These are phyloP conservation scores for Aspergillus cavernicola DNA, from an alignment of 495 filamentous ascomycete genomes.

Conservation along the genomic window DNA sequence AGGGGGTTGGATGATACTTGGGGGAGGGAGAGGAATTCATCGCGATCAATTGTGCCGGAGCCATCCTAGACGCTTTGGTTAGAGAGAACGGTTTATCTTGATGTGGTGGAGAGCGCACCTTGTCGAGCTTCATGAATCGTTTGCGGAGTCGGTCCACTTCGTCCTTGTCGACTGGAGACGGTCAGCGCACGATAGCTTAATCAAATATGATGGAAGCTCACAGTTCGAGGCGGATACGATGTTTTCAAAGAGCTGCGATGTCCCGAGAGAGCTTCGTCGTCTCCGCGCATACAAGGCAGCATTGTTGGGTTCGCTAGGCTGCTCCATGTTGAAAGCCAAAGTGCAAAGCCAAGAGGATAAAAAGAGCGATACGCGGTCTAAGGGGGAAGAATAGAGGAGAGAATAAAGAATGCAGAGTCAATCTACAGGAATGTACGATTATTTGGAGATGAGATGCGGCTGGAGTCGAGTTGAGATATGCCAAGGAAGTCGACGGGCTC, in stretches of 20 bases:
- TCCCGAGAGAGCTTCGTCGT: conserved; percentile 64
- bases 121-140: conserved; percentile 98
- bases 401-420: neutral
- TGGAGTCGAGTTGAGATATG: conserved; percentile 13
- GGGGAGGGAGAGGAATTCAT: conserved; percentile 94
- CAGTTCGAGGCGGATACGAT: conserved; percentile 97
- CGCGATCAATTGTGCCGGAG: conserved; percentile 96
- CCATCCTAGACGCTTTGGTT: conserved; percentile 64
- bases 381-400: no score
- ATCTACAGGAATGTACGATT: neutral
- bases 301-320: conserved; percentile 39
- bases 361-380: neutral
- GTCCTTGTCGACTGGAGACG: conserved; percentile 77
- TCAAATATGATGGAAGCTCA: conserved; percentile 36
- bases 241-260: conserved; percentile 83
- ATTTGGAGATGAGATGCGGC: conserved; percentile 4
- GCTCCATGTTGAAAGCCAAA: conserved; percentile 30
- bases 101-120: conserved; percentile 55
- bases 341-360: conserved; percentile 3
- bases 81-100: neutral
- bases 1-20: conserved; percentile 98
- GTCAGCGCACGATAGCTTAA: neutral
- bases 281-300: conserved; percentile 49
- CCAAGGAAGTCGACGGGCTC: conserved; percentile 9
- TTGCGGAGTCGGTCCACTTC: conserved; percentile 94